Evolutionary conservation across 306 rosid genomes (phyloP), one percentile per base, ranked within the genome.

Genomic region (Senna siamea): DNA sequence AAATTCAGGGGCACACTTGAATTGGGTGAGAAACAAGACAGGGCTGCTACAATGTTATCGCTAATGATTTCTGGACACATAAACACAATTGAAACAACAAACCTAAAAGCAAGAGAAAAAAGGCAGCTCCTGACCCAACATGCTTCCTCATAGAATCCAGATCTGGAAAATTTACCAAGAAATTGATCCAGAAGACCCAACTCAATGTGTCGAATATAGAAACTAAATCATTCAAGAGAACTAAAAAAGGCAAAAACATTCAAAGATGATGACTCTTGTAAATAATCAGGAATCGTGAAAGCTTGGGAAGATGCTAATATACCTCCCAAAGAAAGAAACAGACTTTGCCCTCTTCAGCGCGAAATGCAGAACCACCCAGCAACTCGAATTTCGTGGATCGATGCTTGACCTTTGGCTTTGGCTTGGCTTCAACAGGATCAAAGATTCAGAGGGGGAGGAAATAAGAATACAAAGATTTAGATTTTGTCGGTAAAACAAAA

Each of bases 101-200:
- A 53, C 66, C 22, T 22, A 61, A 28, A 52, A 77, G 1, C 37
- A 43, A 53, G 3, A 69, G 34, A 4, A 53, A 46, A 38, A 15
- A 14, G 32, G 60, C 32, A 76, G 75, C 72, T 64, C 18, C 67
- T 46, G 62, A 64, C 43, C 51, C 32, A 28, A 5, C 7, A 67
- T n/a, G 52, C 46, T 71, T 32, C 78, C 80, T 34, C 23, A n/a
- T 47, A 69, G 40, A 64, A 58, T 54, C 78, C 62, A 82, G 86
- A 82, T 82, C 86, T 70, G 75, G 61, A 44, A 53, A 22, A 5
- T 50, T 43, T 15, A 66, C 72, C 22, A 51, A 58, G 14, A 35
- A 54, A 54, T 46, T 14, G 74, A 72, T 34, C 59, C 48, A 32
- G 8, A 26, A 68, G 17, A 55, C 46, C 53, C 67, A 78, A 47